Percentiles rank a stretch among this genome's conserved stretches.
Conservation (phyloP, 2,329 filamentous ascomycete genomes). For the Pseudocercospora vitis region DNA sequence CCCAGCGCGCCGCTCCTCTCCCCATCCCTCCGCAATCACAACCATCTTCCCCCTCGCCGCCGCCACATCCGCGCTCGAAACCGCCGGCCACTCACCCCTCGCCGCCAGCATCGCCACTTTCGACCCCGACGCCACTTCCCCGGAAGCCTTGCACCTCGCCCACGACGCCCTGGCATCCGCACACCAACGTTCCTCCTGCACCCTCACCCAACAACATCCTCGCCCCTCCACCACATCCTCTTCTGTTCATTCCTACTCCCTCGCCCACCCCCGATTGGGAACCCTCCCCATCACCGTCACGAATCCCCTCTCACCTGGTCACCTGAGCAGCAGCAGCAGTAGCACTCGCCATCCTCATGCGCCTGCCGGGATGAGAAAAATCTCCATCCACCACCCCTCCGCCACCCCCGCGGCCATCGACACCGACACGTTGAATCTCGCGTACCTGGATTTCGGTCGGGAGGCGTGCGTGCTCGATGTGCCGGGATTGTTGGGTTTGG, state of each 20-base stretch:
- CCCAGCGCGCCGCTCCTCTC: too few relatives aligned
- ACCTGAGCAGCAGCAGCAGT: too few relatives aligned
- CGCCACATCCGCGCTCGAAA: slow-evolving; percentile 48
- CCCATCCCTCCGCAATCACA: slow-evolving; percentile 20
- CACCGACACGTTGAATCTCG: slow-evolving; percentile 44
- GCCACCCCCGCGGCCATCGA: slow-evolving; percentile 43
- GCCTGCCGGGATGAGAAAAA: slow-evolving; percentile 34
- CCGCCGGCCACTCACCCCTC: slow-evolving; percentile 47
- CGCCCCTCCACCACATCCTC: slow-evolving; percentile 30
- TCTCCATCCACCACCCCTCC: slow-evolving; percentile 41
- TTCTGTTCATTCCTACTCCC: slow-evolving; percentile 43
- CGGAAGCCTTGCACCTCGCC: slow-evolving; percentile 60
- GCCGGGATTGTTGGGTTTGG: slow-evolving; percentile 44
- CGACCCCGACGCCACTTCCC: slow-evolving; percentile 65
- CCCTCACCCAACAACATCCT: slow-evolving; percentile 69
- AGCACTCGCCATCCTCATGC: too few relatives aligned
- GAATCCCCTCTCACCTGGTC: too few relatives aligned
- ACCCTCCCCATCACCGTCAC: slow-evolving; percentile 44
- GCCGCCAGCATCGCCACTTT: slow-evolving; percentile 60
- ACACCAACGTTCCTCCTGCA: slow-evolving; percentile 67
- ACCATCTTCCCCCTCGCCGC: slow-evolving; percentile 50
- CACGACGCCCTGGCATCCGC: slow-evolving; percentile 61
- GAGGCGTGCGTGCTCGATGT: slow-evolving; percentile 47
- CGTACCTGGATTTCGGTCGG: slow-evolving; percentile 47
- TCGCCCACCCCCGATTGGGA: slow-evolving; percentile 49